Evolutionary conservation across 805 yeast genomes (phyloP), one percentile per base, ranked within the genome.

Genomic region (Candida methanosorbosa): DNA sequence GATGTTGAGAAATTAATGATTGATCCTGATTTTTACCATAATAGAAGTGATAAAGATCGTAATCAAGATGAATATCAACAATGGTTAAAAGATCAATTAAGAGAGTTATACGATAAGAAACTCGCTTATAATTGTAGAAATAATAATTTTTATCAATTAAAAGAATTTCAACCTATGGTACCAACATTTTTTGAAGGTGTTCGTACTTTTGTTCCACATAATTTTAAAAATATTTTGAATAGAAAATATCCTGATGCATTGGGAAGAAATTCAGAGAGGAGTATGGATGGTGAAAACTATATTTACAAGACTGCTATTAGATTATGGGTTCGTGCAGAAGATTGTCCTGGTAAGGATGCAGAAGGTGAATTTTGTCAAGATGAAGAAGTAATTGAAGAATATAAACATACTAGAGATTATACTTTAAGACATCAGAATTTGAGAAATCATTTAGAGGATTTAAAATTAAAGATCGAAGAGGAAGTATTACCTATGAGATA

Each of bases 161-260:
- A 61, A 2, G 75, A 73, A 37, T 37, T 78, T 17, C 57, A 66
- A 4, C 80, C 81, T 3, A 54, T 79, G 44, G 50, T 59, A 4
- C 52, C 63, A 24, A 64, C 80, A 0, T 48, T 59, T 16, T 68
- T 70, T 33, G 85, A 80, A 44, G 76, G 78, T 17, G 74, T 70
- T 26, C 57, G 65, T 22, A 70, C 75, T 2, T 68, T 70, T 43
- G 54, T 77, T 15, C 86, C 85, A 2, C 55, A 57, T 26, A 56
- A 62, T 21, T 66, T 54, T 38, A 47, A 63, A 9, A 49, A 54
- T 7, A 47, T 70, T 1, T 54, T 80, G 27, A 50, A 55, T 18
- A 59, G 66, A 27, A 83, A 79, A 49, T 80, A 79, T 38, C 56
- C 52, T 5, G 50, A 56, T 27, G 54, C 64, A 1, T 32, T 64